A percentile compares a stretch with the other conserved stretches of the same genome.
phyloP scores from a whole-genome alignment of 257 asterid genomes.

The Solanum clarkiae region DNA sequence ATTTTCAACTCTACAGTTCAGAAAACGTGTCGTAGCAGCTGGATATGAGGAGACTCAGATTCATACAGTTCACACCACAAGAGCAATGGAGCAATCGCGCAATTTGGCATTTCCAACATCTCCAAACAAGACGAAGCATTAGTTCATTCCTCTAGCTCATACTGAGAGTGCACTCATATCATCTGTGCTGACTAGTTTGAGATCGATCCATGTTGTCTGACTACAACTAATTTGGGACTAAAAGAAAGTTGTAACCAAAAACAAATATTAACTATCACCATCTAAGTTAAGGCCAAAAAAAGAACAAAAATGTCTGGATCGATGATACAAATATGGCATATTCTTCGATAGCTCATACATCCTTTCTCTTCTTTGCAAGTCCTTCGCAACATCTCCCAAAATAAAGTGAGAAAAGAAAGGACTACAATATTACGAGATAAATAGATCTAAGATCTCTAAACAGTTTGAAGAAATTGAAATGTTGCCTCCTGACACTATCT shows the following conservation, averaged over 20 bases:
- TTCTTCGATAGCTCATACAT: background rate
- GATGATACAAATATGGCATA: background rate
- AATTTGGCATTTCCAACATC: background rate
- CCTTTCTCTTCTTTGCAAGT: background rate
- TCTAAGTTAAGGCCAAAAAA: background rate
- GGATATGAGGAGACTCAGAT: background rate
- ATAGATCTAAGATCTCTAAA: background rate
- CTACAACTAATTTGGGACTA: background rate
- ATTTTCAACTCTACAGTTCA: background rate
- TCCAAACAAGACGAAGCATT: background rate
- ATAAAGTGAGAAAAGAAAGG: background rate
- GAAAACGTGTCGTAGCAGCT: background rate
- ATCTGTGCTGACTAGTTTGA: background rate
- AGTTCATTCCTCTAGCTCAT: background rate
- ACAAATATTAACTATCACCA: background rate
- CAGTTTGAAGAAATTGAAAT: background rate
- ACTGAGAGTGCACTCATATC: background rate
- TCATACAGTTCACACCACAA: background rate
- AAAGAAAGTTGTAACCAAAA: background rate
- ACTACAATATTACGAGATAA: background rate
- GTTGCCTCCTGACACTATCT: constrained; percentile 19
- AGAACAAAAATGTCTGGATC: background rate
- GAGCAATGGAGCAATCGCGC: background rate
- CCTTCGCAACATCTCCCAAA: background rate
- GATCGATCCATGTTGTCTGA: background rate